Base-by-base conservation (phyloP, 306 rosid species). In the Sicyos edulis region DNA sequence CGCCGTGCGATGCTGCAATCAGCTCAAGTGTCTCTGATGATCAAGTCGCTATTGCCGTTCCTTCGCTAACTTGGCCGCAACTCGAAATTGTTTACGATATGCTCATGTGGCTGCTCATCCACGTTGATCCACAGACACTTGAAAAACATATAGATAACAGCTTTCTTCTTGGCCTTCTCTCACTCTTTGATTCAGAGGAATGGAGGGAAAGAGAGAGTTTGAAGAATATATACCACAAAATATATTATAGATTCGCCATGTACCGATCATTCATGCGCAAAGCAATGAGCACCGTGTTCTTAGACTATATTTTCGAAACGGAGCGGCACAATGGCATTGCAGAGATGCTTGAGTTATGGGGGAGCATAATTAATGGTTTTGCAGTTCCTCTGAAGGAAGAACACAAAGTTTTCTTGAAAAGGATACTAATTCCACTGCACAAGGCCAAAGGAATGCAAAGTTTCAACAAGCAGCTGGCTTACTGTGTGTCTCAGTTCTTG, bases 311-410 rank as follows among this genome's bases (percentile, higher is more conserved):
- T 51, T 85, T 84, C 34, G 96, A 87, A 75, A 79, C 80, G 37
- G 96, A 88, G 55, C 83, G 77, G 80, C 91, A 85, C 61, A 70
- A 83, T 49, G 98, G 96, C 9, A 78, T 92, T 24, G 91, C 79
- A 1, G 96, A 92, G 40, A 79, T 92, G 88, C 93, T 92, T 66
- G 96, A 92, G 93, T 84, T 92, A 83, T 87, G 93, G 93, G 98
- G 96, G 66, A 87, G 89, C 74, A 87, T 92, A 53, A 86, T 88
- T 26, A 87, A 88, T 65, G 98, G 98, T 0, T 90, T 92, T 68
- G 76, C 92, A 2, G 89, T 92, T 75, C 98, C 96, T 2, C 78
- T 90, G 4, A 92, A 92, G 77, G 96, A 92, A 84, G 96, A 92
- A 68, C 96, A 90, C 85, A 88, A 86, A 80, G 54, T 90, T 83